Conservation (phyloP, 345 rosid species). For the Citrus unshiu region DNA sequence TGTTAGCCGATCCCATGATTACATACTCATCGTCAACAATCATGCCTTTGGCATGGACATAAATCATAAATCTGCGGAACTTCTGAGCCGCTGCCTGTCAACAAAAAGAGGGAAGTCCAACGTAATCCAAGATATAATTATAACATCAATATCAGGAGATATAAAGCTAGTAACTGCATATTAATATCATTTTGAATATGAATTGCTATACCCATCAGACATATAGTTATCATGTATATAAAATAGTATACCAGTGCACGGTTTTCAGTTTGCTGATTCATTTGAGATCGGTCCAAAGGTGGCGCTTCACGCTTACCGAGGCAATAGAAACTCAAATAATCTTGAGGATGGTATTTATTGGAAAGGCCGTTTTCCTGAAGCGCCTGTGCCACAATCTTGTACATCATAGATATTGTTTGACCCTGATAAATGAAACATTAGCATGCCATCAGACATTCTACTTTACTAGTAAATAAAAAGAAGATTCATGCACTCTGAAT, state of each 20-base stretch:
- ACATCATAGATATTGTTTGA: constrained; percentile 77
- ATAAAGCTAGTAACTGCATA: neutral
- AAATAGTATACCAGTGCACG: constrained; percentile 33
- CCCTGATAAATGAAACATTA: constrained; percentile 29
- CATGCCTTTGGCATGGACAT: constrained; percentile 78
- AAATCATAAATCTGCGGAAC: constrained; percentile 59
- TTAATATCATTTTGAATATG: neutral
- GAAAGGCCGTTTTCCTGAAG: constrained; percentile 45
- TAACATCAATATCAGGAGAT: neutral
- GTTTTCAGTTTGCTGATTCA: constrained; percentile 33
- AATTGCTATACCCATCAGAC: neutral
- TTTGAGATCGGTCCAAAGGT: constrained; percentile 11
- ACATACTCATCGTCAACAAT: constrained; percentile 70
- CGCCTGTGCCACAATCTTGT: constrained; percentile 44
- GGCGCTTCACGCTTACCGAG: constrained; percentile 59
- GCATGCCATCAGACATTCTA: neutral
- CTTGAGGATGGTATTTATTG: constrained; percentile 37
- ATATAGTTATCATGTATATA: neutral
- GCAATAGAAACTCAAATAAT: constrained; percentile 69
- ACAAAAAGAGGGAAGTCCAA: neutral
- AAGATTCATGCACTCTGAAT: neutral
- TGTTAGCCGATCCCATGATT: constrained; percentile 65
- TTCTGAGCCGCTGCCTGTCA: constrained; percentile 45
- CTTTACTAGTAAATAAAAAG: neutral
- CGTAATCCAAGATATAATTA: neutral